Conservation (phyloP, 371 early-diverging fungal genomes). For the Rhizopus delemar region DNA sequence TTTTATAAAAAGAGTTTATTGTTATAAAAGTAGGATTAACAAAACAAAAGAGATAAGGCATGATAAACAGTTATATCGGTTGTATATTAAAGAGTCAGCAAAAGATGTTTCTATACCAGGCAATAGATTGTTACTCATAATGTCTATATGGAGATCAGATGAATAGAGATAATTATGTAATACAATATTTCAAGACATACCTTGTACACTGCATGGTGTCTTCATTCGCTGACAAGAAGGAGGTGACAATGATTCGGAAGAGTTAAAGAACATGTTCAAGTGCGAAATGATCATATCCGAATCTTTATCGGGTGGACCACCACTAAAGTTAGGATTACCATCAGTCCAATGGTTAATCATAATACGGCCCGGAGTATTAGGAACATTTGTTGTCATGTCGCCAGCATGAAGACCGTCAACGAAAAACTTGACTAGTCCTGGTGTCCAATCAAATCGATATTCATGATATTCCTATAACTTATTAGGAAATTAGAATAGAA, state of each 20-base stretch:
- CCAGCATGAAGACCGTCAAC: background rate
- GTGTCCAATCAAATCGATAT: slow-evolving; percentile 46
- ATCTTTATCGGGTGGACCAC: slow-evolving; percentile 30
- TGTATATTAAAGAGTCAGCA: too few species aligned
- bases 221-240: slow-evolving; percentile 14
- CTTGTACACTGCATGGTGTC: slow-evolving; percentile 25
- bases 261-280: slow-evolving; percentile 45
- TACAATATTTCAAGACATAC: slow-evolving; percentile 9
- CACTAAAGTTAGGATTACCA: slow-evolving; percentile 44
- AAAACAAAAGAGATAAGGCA: too few species aligned
- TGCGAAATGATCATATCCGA: slow-evolving; percentile 36
- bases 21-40: too few species aligned
- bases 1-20: too few species aligned
- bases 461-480: slow-evolving; percentile 8
- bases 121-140: too few species aligned
- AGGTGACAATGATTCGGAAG: slow-evolving; percentile 20
- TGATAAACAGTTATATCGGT: too few species aligned
- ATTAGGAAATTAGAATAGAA: too few species aligned
- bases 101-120: too few species aligned
- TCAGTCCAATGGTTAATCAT: slow-evolving; percentile 54
- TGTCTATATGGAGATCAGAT: too few species aligned
- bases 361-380: slow-evolving; percentile 37
- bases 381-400: slow-evolving; percentile 37
- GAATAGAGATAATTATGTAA: too few species aligned
- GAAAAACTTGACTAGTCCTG: slow-evolving; percentile 35